Evolutionary conservation across 352 stramenopile species (phyloP), one percentile per base, ranked within the genome.

Genomic region (Phytophthora fragariaefolia): DNA sequence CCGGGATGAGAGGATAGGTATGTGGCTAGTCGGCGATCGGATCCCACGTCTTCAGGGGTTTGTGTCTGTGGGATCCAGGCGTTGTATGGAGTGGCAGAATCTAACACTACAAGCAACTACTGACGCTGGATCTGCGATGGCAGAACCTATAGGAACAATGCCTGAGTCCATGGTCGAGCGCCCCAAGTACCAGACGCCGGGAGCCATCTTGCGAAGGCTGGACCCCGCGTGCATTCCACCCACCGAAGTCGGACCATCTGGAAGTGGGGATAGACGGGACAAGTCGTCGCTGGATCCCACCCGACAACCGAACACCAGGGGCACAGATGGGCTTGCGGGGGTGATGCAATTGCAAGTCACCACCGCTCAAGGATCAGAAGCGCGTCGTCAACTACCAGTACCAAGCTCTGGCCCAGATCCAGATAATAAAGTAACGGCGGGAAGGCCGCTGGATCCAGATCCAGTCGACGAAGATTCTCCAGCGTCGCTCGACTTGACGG

Each of bases 51-150:
- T n/a, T 6, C 48, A 32, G 22, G 36, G 55, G 1, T 67, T 38
- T n/a, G 51, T 72, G 5, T 60, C 43, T 63, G n/a, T n/a, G n/a
- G n/a, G n/a, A n/a, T n/a, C n/a, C n/a, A n/a, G n/a, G n/a, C n/a
- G n/a, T n/a, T n/a, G 67, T 23, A 15, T 20, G 6, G 64, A 63
- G 13, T 72, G 57, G 51, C 43, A 67, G 10, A 63, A 64, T 1
- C 34, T 72, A 0, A 51, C 63, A 13, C 62, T 53, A n/a, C n/a
- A n/a, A n/a, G n/a, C n/a, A n/a, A n/a, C n/a, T n/a, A n/a, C n/a
- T n/a, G n/a, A n/a, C n/a, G 8, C 32, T 53, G 20, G 48, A 58
- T n/a, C 23, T n/a, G 1, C 3, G 30, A 8, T 24, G 6, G 12
- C 2, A 17, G 10, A 28, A 22, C 24, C 24, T 6, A 8, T 17